These are phyloP conservation scores for Metschnikowia cubensis DNA, from an alignment of 805 yeast genomes.

Conservation along the genomic window DNA sequence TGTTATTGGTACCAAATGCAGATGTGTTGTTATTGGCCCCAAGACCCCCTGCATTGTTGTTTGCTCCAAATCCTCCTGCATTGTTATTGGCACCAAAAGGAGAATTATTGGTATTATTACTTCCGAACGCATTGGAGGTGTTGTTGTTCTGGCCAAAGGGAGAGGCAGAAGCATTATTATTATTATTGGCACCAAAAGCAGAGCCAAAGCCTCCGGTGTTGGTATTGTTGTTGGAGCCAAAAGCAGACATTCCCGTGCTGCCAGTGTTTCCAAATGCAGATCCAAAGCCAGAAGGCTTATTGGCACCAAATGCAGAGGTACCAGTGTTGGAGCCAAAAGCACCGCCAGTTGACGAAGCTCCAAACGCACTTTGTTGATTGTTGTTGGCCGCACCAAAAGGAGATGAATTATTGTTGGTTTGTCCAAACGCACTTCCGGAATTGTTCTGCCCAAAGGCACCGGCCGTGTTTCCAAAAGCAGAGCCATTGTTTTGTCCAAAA, in stretches of 20 bases:
- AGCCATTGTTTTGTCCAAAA: conserved; percentile 23
- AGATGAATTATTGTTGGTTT: conserved; percentile 10
- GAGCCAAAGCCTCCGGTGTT: conserved; percentile 19
- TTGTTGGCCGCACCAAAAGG: conserved; percentile 15
- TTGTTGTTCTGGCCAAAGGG: conserved; percentile 15
- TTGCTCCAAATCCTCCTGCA: conserved; percentile 11
- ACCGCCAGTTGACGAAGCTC: conserved; percentile 1
- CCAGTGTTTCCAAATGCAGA: conserved; percentile 23
- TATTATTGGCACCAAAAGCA: conserved; percentile 13
- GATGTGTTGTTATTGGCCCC: conserved; percentile 12
- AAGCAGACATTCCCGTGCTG: conserved; percentile 18
- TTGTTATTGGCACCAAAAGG: conserved; percentile 10
- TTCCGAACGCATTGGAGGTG: conserved; percentile 28
- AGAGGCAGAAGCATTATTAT: conserved; percentile 9
- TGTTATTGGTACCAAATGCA: conserved; percentile 12
- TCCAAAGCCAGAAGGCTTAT: conserved; percentile 26
- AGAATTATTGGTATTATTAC: conserved; percentile 18
- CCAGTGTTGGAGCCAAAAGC: conserved; percentile 11
- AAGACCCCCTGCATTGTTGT: conserved; percentile 12
- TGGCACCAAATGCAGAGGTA: conserved; percentile 10
- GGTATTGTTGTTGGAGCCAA: conserved; percentile 24
- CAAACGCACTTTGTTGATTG: conserved; percentile 5
- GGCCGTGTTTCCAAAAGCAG: conserved; percentile 1
- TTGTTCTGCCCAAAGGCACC: conserved; percentile 24
- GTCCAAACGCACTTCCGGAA: conserved; percentile 21